phyloP scores from a whole-genome alignment of 2,329 filamentous ascomycete species.

The Fonsecaea pedrosoi region DNA sequence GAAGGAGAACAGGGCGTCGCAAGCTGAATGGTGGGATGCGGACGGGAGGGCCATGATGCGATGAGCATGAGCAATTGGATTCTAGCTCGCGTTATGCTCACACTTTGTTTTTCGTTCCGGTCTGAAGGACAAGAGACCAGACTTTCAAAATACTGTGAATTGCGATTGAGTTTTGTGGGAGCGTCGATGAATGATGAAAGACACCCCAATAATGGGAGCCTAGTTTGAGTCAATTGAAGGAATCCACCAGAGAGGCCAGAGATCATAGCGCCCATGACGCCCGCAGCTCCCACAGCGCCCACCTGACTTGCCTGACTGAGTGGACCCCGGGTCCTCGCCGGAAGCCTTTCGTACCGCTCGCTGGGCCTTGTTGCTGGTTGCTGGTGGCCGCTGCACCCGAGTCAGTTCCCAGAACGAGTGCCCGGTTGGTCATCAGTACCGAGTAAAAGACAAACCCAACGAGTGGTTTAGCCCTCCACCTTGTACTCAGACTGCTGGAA shows the following conservation, averaged over 20 bases:
- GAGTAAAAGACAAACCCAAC: neutral
- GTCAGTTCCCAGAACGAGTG: neutral
- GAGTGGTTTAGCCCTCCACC: neutral
- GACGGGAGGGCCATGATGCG: slow-evolving; percentile 1
- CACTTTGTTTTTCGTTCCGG: neutral
- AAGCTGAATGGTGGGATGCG: slow-evolving; percentile 22
- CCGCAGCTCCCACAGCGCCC: neutral
- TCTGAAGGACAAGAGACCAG: neutral
- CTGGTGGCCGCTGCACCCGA: neutral
- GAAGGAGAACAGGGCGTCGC: slow-evolving; percentile 14
- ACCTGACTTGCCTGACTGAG: slow-evolving; percentile 2
- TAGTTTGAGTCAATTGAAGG: neutral
- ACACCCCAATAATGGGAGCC: slow-evolving; percentile 3
- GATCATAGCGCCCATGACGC: neutral
- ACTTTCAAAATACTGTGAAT: neutral
- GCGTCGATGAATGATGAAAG: neutral
- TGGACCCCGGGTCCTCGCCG: slow-evolving; percentile 5
- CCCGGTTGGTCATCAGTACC: neutral
- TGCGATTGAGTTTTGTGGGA: neutral
- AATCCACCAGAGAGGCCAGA: neutral
- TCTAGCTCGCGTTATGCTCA: slow-evolving; percentile 4
- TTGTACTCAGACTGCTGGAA: neutral
- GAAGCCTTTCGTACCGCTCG: neutral
- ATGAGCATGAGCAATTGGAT: slow-evolving; percentile 7
- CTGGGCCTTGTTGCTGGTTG: neutral